These are phyloP conservation scores for Termitomyces sp. DNA, from an alignment of 768 basidiomycete species.

Conservation along the genomic window DNA sequence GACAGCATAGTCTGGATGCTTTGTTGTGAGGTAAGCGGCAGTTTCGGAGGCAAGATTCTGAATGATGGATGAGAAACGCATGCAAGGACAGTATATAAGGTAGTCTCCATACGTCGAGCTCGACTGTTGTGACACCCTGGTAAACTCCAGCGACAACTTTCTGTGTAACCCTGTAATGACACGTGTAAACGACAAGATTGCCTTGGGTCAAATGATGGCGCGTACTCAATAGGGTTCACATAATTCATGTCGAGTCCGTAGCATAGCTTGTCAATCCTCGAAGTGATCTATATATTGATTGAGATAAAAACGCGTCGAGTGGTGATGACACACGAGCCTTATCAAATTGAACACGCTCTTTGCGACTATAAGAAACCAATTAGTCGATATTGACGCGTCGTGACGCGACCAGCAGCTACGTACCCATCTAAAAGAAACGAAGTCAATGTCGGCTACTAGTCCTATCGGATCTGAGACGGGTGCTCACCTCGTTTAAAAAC, in stretches of 20 bases:
- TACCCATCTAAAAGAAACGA: conserved; percentile 40
- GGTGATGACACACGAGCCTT: conserved; percentile 51
- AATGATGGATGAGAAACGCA: not conserved
- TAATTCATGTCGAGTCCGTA: conserved; percentile 93
- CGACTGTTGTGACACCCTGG: conserved; percentile 93
- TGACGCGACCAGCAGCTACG: conserved; percentile 30
- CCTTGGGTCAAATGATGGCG: not conserved
- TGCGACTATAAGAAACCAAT: conserved; percentile 49
- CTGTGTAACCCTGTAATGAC: conserved; percentile 67
- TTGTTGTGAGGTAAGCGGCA: conserved; percentile 94
- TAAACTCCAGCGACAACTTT: conserved; percentile 94
- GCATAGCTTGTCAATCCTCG: conserved; percentile 85
- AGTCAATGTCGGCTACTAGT: conserved; percentile 4
- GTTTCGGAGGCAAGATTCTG: conserved; percentile 97
- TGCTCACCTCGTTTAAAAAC: conserved; percentile 40
- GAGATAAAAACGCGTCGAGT: conserved; percentile 11
- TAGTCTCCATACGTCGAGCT: conserved; percentile 78
- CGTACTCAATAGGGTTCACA: conserved; percentile 90
- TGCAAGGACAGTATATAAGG: not conserved
- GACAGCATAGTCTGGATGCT: conserved; percentile 96
- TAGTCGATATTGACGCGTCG: conserved; percentile 28
- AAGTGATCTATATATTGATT: conserved; percentile 64
- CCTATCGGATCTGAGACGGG: not conserved
- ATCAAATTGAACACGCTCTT: conserved; percentile 91
- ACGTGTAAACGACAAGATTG: not conserved